These are phyloP conservation scores for Rhexocercosporidium sp. DNA, from an alignment of 2,329 filamentous ascomycete genomes.

Conservation along the genomic window DNA sequence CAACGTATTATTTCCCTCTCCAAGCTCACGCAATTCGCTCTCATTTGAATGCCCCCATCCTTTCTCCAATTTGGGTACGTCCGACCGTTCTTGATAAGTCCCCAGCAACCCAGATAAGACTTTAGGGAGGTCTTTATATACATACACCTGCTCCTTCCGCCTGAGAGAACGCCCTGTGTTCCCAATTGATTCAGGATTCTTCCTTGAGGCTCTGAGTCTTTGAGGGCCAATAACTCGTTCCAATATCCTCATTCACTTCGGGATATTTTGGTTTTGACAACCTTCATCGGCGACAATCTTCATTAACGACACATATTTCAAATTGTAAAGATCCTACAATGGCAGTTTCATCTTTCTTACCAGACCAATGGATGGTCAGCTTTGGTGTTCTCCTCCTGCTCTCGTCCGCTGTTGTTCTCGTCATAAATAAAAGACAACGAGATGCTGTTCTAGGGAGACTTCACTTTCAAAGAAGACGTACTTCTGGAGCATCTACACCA, in stretches of 20 bases:
- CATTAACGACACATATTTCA: not conserved
- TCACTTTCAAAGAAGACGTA: slow-evolving; percentile 37
- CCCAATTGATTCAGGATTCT: not conserved
- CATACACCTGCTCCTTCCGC: not conserved
- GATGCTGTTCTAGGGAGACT: slow-evolving; percentile 34
- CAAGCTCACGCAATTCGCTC: slow-evolving; percentile 13
- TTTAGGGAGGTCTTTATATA: not conserved
- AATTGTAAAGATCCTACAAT: slow-evolving; percentile 22
- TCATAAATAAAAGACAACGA: slow-evolving; percentile 34
- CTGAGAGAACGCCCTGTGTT: not conserved
- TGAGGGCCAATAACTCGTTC: not conserved
- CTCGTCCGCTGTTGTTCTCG: slow-evolving; percentile 28
- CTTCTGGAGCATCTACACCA: slow-evolving; percentile 41
- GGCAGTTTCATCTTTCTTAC: slow-evolving; percentile 24
- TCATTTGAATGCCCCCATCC: not conserved
- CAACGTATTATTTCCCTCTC: slow-evolving; percentile 21
- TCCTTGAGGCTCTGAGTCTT: not conserved
- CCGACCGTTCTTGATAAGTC: slow-evolving; percentile 11
- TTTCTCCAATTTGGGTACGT: slow-evolving; percentile 10
- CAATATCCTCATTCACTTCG: not conserved
- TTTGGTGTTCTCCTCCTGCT: slow-evolving; percentile 35
- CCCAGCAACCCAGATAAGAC: slow-evolving; percentile 9
- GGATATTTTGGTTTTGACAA: not conserved
- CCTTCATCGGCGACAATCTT: not conserved
- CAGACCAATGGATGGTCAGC: slow-evolving; percentile 35